These are phyloP conservation scores for Striga asiatica DNA, from an alignment of 257 asterid species.

Conservation along the genomic window DNA sequence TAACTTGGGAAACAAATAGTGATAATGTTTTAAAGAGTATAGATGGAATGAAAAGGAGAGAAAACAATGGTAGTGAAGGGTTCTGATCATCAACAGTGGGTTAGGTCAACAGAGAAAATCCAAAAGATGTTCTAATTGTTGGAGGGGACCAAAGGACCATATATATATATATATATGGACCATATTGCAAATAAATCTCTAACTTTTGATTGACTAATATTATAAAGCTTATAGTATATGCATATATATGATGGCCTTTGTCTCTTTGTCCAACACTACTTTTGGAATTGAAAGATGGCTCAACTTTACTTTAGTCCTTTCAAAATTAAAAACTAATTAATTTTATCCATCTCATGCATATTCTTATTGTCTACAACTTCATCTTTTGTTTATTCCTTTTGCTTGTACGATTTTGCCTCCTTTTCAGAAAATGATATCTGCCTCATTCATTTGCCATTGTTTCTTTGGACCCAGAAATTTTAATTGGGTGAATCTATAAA, in stretches of 20 bases:
- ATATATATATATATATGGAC: no score
- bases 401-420: neutral
- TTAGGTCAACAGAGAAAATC: slow-evolving; percentile 28
- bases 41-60: neutral
- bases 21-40: no score
- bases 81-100: slow-evolving; percentile 22
- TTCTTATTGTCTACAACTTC: neutral
- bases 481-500: no score
- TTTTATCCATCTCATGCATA: no score
- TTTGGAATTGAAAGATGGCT: slow-evolving; percentile 7
- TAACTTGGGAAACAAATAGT: no score
- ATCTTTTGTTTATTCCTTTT: neutral
- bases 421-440: no score
- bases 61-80: slow-evolving; percentile 16
- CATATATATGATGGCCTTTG: slow-evolving; percentile 16
- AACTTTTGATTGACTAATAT: no score
- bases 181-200: slow-evolving; percentile 12
- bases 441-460: no score
- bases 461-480: no score
- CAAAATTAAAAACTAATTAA: no score
- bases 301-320: slow-evolving; percentile 14
- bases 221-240: no score
- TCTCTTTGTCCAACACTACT: slow-evolving; percentile 25
- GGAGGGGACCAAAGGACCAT: slow-evolving; percentile 35
- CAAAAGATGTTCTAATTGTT: slow-evolving; percentile 38